Conservation (phyloP, 2,329 filamentous ascomycete species). For the Biscogniauxia marginata region DNA sequence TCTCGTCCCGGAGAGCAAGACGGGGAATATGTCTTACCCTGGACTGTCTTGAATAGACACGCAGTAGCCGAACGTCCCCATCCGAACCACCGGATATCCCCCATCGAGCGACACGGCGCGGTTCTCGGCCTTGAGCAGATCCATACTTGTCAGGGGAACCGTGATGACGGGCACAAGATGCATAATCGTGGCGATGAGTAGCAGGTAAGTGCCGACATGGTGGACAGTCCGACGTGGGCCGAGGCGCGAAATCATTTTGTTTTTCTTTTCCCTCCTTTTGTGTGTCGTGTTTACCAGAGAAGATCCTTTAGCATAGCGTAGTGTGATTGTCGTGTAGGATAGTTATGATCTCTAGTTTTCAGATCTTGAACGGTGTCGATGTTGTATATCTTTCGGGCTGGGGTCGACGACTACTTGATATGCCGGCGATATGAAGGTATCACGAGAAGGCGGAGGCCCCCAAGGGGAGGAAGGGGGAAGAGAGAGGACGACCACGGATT, state of each 20-base stretch:
- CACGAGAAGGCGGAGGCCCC: background rate
- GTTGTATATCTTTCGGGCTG: background rate
- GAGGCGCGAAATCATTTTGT: conserved; percentile 2
- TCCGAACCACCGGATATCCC: background rate
- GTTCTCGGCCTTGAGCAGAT: background rate
- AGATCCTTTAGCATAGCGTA: background rate
- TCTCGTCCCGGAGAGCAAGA: too few relatives aligned
- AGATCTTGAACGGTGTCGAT: background rate
- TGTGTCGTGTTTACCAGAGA: background rate
- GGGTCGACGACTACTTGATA: background rate
- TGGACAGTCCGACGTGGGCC: background rate
- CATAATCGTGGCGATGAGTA: background rate
- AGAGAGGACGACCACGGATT: background rate
- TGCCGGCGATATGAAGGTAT: background rate
- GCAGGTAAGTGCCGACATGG: background rate
- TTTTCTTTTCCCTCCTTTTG: background rate
- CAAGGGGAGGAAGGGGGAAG: background rate
- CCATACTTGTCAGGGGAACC: background rate
- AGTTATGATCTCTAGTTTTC: background rate
- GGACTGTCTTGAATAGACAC: background rate
- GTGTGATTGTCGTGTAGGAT: background rate
- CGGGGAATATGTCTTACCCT: background rate
- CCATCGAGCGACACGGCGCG: background rate
- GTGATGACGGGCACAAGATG: background rate
- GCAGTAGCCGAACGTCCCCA: background rate